Evolutionary conservation across 768 basidiomycete species (phyloP).

Genomic region (Fomitopsis serialis): DNA sequence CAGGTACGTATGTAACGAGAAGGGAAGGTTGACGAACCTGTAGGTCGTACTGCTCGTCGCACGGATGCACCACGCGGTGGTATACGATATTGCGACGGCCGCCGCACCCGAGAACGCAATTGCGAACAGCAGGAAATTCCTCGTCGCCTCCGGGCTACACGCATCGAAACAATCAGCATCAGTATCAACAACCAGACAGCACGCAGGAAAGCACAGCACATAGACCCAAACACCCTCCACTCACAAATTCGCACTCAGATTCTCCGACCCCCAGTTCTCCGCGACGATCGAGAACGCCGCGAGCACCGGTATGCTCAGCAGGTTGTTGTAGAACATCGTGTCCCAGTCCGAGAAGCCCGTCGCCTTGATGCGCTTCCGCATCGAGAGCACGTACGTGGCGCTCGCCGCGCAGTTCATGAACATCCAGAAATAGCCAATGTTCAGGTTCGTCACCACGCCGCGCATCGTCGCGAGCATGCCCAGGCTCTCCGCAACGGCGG

Average conservation of each 20-base stretch:
- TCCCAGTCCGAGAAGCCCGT: slow-evolving; percentile 99
- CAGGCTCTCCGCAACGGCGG: slow-evolving; percentile 20
- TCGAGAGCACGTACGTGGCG: slow-evolving; percentile 88
- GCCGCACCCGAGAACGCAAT: slow-evolving; percentile 97
- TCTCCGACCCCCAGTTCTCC: slow-evolving; percentile 86
- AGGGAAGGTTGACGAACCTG: slow-evolving; percentile 48
- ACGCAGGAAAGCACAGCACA: too few species aligned
- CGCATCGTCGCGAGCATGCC: slow-evolving; percentile 31
- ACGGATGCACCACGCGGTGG: slow-evolving; percentile 97
- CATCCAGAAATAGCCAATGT: slow-evolving; percentile 97
- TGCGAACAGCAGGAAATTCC: slow-evolving; percentile 72
- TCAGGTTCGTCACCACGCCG: slow-evolving; percentile 45
- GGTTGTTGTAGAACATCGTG: slow-evolving; percentile 98
- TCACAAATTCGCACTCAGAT: slow-evolving; percentile 83
- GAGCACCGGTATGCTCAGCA: slow-evolving; percentile 90
- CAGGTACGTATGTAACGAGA: neutral
- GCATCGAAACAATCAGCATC: neutral
- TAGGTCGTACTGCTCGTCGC: slow-evolving; percentile 98
- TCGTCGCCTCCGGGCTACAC: slow-evolving; percentile 74
- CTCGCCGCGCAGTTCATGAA: slow-evolving; percentile 84
- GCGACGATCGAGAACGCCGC: slow-evolving; percentile 73
- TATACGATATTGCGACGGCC: slow-evolving; percentile 96
- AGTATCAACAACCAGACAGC: too few species aligned
- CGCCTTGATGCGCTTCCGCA: slow-evolving; percentile 93
- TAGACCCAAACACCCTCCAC: slow-evolving; percentile 27